Evolutionary conservation across 768 basidiomycete genomes (phyloP), one percentile per base, ranked within the genome.

Genomic region (Wakefieldia striispora): DNA sequence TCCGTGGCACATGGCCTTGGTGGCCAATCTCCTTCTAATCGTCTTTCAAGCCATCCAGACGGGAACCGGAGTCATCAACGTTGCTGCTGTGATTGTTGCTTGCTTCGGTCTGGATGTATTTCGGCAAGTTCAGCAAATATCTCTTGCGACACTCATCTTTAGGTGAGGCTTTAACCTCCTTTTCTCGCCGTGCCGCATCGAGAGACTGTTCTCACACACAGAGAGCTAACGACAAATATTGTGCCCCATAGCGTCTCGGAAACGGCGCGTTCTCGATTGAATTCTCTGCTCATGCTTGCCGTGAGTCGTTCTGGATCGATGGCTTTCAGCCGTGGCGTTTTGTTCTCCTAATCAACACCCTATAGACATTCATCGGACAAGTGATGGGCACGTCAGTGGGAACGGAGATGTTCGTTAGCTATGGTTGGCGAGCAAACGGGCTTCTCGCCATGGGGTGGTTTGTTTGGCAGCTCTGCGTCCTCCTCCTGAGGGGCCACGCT

Each of bases 1-100:
- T 0, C 84, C 84, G 1, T 93, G 88, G 88, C 78, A 83, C 45
- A 83, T 83, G 6, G 79, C 85, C 14, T 70, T 91, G 12, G 57
- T 79, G 40, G 77, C 78, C 4, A 70, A 81, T 10, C 17, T 77
- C 31, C 57, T 65, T 41, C 69, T 82, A 17, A 46, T 79, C 8
- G 47, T 71, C 27, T 81, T 80, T 56, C 81, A 83, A 58, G 70
- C 69, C 17, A 71, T 92, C 12, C 84, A 88, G 61, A 69, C 81
- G 2, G 84, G 74, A 5, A 87, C 81, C 2, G 88, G 81, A 14
- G 82, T 86, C 0, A 71, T 84, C 36, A 79, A 76, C 61, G 74
- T 91, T 44, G 82, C 75, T 0, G 87, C 83, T 1, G 83, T 90
- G 6, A 73, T 88, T 48, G 68, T 91, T 26, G 72, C 77, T 0